Evolutionary conservation across 1,284 basidiomycete species (phyloP).

Genomic region (Gomphus sp.): DNA sequence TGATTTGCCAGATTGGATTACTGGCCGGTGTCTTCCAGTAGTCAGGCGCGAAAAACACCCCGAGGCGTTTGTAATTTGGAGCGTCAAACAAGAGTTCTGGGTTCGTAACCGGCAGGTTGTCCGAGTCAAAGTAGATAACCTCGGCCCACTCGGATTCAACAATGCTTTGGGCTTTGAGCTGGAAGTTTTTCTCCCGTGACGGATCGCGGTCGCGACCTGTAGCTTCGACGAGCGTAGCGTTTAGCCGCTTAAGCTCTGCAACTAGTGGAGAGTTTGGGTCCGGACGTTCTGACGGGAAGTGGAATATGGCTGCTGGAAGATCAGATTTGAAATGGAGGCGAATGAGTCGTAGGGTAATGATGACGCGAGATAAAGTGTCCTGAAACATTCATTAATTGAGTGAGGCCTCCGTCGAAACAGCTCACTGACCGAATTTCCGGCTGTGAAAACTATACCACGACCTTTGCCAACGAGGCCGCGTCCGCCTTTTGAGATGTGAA

Average conservation of each 20-base stretch:
- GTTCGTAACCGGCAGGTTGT: conserved; percentile 29
- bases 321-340: conserved; percentile 16
- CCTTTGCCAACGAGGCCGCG: conserved; percentile 11
- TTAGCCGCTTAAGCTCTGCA: conserved; percentile 21
- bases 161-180: conserved; percentile 35
- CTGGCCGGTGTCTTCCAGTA: conserved; percentile 30
- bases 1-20: conserved; percentile 33
- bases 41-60: conserved; percentile 22
- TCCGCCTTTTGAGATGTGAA: conserved; percentile 10
- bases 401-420: background rate
- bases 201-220: conserved; percentile 22
- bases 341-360: conserved; percentile 28
- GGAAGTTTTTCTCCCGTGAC: conserved; percentile 27
- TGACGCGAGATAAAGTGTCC: conserved; percentile 31
- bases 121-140: conserved; percentile 34
- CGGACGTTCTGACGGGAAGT: conserved; percentile 30
- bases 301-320: conserved; percentile 24
- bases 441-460: conserved; percentile 31
- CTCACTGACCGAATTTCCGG: conserved; percentile 27
- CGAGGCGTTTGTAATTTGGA: conserved; percentile 26
- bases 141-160: conserved; percentile 30
- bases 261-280: conserved; percentile 22
- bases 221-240: conserved; percentile 26
- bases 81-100: conserved; percentile 31
- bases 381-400: background rate